phyloP scores from a whole-genome alignment of 208 protist genomes.

The Leishmania aethiopica region DNA sequence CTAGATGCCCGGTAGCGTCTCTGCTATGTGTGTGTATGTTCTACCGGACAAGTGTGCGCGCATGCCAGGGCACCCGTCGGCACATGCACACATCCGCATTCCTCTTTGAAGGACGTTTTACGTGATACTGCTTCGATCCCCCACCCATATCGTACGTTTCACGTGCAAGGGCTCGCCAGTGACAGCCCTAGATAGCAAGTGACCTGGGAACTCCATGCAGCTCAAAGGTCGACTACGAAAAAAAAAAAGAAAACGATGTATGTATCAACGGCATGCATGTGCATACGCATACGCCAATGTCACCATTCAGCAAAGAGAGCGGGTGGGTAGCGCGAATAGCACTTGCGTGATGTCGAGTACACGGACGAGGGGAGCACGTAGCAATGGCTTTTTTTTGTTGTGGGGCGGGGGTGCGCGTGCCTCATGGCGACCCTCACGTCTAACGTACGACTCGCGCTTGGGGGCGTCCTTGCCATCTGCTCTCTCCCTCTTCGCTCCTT shows the following conservation, averaged over 20 bases:
- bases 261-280: not conserved
- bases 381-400: not conserved
- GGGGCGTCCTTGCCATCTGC: not conserved
- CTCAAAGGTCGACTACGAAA: not conserved
- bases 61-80: not conserved
- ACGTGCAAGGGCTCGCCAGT: not conserved
- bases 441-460: not conserved
- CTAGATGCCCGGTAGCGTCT: not conserved
- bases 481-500: not conserved
- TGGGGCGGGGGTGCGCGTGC: not conserved
- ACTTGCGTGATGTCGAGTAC: not conserved
- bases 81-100: not conserved
- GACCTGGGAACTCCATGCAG: not conserved
- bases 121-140: constrained; percentile 6
- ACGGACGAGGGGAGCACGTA: not conserved
- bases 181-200: not conserved
- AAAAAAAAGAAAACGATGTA: not conserved
- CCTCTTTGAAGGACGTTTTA: constrained; percentile 2
- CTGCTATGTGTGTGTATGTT: not conserved
- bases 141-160: not conserved
- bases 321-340: not conserved
- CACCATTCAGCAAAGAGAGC: not conserved
- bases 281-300: not conserved
- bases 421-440: not conserved
- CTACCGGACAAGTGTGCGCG: not conserved